A percentile compares a stretch with the other conserved stretches of the same genome.
Evolutionary conservation across 140 eudicot species (phyloP).

Genomic region (Senecio squalidus): DNA sequence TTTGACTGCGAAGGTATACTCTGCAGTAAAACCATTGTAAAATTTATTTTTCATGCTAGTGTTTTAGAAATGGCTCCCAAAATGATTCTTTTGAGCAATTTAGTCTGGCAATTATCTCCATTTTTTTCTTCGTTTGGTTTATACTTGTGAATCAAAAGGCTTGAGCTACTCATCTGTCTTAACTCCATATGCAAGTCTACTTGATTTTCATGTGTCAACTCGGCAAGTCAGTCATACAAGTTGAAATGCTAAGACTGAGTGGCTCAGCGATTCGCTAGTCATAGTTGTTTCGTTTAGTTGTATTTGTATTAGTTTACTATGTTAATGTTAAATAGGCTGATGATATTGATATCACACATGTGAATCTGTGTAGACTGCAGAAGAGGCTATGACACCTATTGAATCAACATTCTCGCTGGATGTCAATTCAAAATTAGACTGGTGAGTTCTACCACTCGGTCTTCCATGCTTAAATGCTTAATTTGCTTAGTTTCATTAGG

Average conservation of each 20-base stretch:
- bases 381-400: slow-evolving; percentile 99
- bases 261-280: not conserved
- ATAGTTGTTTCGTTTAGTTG: not conserved
- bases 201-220: not conserved
- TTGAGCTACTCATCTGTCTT: slow-evolving; percentile 5
- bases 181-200: not conserved
- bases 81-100: not conserved
- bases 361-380: slow-evolving; percentile 66
- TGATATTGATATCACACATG: slow-evolving; percentile 1
- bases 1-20: slow-evolving; percentile 74
- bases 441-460: slow-evolving; percentile 43
- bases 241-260: not conserved
- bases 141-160: slow-evolving; percentile 1
- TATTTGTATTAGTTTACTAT: slow-evolving; percentile 3
- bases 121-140: not conserved
- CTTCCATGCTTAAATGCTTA: not conserved
- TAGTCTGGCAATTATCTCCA: slow-evolving; percentile 6
- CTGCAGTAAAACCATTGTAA: slow-evolving; percentile 15
- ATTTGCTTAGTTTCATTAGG: not conserved
- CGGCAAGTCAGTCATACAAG: slow-evolving; percentile 1
- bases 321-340: slow-evolving; percentile 11
- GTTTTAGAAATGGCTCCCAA: not conserved
- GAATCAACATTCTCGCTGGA: slow-evolving; percentile 90
- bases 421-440: slow-evolving; percentile 79
- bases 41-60: slow-evolving; percentile 4